Base-by-base conservation (phyloP, 495 filamentous ascomycete species). In the Penicillium herquei region DNA sequence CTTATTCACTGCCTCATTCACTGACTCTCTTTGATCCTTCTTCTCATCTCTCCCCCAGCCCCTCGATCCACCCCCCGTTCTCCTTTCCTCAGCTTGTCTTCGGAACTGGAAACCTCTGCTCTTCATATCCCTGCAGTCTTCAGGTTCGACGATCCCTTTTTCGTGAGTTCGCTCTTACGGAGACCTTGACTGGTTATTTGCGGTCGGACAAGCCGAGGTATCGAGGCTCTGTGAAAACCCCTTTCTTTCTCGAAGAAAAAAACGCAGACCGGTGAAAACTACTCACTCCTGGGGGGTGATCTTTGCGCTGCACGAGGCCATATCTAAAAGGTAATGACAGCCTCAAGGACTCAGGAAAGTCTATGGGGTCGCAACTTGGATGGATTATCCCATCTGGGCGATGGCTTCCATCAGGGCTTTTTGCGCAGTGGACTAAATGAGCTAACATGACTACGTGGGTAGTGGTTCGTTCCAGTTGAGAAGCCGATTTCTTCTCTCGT, bases 131-230 rank as follows among this genome's bases (percentile, higher is more conserved):
- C 63, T 62, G 68, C 68, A 68, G 59, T 58, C 58, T 57, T 65
- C 69, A 66, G 65, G 61, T 69, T 75, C 68, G 62, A 56, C 64
- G 66, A 68, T 9, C 8, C 71, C 74, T 67, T 63, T 69, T 69
- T 73, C 70, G 72, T 74, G 71, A 73, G 69, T 71, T 48, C 51
- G 39, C 55, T 60, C 70, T 74, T 69, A 66, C 72, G 72, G 72
- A 77, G 74, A 74, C 74, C 74, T 77, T 77, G 66, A 77, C 71
- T 77, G 74, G 74, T 77, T 77, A 61, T 69, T 71, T 62, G 66
- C 68, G 73, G 73, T 73, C 71, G 67, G 70, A 69, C 70, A 71
- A 66, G 67, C 67, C 55, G 63, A 73, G 67, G 60, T 55, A 64
- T 69, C 47, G 58, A 66, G 62, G 59, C 52, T 60, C 52, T 66